Conservation (phyloP, 345 rosid species). For the Euphorbia lathyris region DNA sequence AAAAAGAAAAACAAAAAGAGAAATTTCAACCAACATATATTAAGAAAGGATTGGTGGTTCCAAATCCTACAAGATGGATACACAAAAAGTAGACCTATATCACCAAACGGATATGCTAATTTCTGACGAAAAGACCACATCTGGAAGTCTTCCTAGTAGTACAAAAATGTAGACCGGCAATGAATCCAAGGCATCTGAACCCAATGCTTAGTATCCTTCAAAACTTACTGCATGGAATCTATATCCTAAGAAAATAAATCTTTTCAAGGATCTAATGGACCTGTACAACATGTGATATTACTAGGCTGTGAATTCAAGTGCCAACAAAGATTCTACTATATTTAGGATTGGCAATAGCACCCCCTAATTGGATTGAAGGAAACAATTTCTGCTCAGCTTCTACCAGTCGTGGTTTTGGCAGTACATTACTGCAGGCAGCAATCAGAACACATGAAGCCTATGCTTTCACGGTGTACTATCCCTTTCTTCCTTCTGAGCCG, state of each 20-base stretch:
- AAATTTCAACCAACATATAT: neutral
- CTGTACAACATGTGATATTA: neutral
- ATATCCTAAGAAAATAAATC: neutral
- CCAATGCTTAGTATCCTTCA: neutral
- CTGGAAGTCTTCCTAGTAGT: neutral
- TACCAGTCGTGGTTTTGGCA: neutral
- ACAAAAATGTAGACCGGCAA: neutral
- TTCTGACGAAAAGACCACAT: neutral
- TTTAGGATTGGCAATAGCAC: neutral
- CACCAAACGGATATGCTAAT: neutral
- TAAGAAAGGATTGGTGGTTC: neutral
- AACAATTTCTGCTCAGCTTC: neutral
- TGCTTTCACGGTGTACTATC: neutral
- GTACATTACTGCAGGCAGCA: neutral
- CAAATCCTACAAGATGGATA: neutral
- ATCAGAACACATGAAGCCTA: neutral
- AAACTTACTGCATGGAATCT: neutral
- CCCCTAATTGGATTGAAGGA: neutral
- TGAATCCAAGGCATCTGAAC: neutral
- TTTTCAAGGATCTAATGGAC: neutral
- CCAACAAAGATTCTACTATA: neutral
- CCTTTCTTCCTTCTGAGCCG: neutral
- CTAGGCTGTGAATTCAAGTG: slow-evolving; percentile 1
- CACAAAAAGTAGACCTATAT: neutral
- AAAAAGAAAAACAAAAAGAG: neutral